These are phyloP conservation scores for Penicillium argentinense DNA, from an alignment of 495 filamentous ascomycete species.

Conservation along the genomic window DNA sequence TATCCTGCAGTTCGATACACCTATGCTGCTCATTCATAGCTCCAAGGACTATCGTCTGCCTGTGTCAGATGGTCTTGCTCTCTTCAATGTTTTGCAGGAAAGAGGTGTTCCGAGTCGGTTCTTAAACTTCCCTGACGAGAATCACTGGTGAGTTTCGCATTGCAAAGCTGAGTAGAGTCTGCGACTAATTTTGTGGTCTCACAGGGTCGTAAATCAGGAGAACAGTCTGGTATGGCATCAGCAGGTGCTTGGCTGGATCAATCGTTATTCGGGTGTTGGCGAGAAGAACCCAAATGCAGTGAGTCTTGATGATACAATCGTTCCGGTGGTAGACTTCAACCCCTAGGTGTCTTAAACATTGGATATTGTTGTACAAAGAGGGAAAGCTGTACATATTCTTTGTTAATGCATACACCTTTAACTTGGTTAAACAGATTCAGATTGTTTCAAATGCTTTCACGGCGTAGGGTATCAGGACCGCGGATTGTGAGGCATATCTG, in stretches of 20 bases:
- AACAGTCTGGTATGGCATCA: slow-evolving; percentile 50
- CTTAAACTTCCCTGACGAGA: slow-evolving; percentile 54
- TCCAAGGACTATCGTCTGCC: slow-evolving; percentile 44
- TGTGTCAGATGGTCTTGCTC: slow-evolving; percentile 39
- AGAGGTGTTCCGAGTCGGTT: slow-evolving; percentile 57
- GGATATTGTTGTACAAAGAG: background rate
- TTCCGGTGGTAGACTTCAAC: slow-evolving; percentile 35
- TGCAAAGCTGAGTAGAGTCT: background rate
- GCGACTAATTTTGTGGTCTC: background rate
- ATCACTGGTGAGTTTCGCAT: slow-evolving; percentile 38
- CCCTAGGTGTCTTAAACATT: slow-evolving; percentile 9
- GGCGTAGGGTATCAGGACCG: too few species aligned
- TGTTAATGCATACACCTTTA: too few species aligned
- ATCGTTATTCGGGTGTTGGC: slow-evolving; percentile 38
- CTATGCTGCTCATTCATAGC: slow-evolving; percentile 50
- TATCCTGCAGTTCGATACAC: slow-evolving; percentile 40
- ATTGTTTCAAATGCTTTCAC: too few species aligned
- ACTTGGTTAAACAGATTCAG: too few species aligned
- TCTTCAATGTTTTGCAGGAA: slow-evolving; percentile 51
- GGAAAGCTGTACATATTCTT: too few species aligned
- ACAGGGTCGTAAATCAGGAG: slow-evolving; percentile 38
- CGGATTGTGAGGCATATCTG: too few species aligned
- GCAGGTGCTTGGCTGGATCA: slow-evolving; percentile 51
- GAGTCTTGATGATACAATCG: slow-evolving; percentile 31
- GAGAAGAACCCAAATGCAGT: slow-evolving; percentile 30